Conservation (phyloP, 2,329 filamentous ascomycete species). For the Corynespora cassiicola region DNA sequence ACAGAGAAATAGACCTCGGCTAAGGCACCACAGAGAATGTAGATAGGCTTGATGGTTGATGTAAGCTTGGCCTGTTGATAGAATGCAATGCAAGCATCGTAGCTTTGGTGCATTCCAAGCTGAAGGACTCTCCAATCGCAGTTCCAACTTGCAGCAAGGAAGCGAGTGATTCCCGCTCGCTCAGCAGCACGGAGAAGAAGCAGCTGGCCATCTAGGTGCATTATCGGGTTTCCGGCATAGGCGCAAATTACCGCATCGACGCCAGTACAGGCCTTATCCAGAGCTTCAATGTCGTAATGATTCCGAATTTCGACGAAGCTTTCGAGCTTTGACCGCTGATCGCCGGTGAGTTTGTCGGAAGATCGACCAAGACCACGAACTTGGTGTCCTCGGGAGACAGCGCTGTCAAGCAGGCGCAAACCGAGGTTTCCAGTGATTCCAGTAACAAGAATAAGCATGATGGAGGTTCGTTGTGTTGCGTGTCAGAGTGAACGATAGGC, state of each 20-base stretch:
- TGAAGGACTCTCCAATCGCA: conserved; percentile 19
- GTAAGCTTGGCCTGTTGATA: conserved; percentile 10
- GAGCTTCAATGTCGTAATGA: conserved; percentile 18
- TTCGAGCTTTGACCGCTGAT: conserved; percentile 10
- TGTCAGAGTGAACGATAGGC: too few species aligned
- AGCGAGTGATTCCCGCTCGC: conserved; percentile 17
- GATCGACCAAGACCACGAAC: conserved; percentile 46
- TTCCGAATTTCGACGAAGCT: conserved; percentile 12
- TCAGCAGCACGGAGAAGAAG: conserved; percentile 23
- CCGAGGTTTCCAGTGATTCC: conserved; percentile 47
- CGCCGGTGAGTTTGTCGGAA: conserved; percentile 30
- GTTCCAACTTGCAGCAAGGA: conserved; percentile 20
- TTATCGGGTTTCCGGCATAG: conserved; percentile 13
- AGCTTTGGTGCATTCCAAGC: conserved; percentile 17
- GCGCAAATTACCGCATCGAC: conserved; percentile 26
- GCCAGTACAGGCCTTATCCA: conserved; percentile 16
- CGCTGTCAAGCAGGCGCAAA: conserved; percentile 29
- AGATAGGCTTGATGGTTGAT: conserved; percentile 15
- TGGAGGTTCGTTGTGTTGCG: too few species aligned
- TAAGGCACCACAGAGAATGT: conserved; percentile 11
- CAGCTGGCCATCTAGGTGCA: conserved; percentile 21
- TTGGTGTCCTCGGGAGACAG: conserved; percentile 35
- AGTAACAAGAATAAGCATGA: conserved; percentile 49
- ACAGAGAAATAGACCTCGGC: conserved; percentile 10
- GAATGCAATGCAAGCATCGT: conserved; percentile 19